Base-by-base conservation (phyloP, 2,329 filamentous ascomycete genomes). In the Fusarium foetens region DNA sequence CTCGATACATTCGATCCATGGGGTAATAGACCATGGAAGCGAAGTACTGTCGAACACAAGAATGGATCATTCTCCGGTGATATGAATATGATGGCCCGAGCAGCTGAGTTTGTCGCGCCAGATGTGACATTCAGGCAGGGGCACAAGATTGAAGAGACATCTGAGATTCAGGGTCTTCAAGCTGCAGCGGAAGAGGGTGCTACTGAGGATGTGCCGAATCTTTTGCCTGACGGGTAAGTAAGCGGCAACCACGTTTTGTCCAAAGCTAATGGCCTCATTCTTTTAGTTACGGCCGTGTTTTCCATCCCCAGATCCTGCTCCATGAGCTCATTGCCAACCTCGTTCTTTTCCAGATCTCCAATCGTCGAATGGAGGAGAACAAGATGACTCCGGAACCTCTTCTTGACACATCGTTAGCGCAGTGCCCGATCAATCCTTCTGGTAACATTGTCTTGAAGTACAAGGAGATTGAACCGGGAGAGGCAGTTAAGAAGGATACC, bases 161-260 rank as follows among this genome's bases (percentile, higher is more conserved):
- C 48, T 8, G 48, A 52, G 48, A 27, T 21, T 6, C 48, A 52
- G 6, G 31, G 17, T 16, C 31, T 52, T 5, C 31, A 52, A 33
- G 48, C 53, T 21, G 43, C 42, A 9, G 35, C 49, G 5, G 19
- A 52, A 36, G 49, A 42, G 10, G 58, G 43, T 4, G 63, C 36
- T 6, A 48, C 36, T 21, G 43, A 46, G 6, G 42, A 60, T 23
- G 65, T 66, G 0, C 42, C 61, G 2, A 61, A 68, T 23, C 16
- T 42, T 14, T 27, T 68, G n/a, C 66, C 62, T 46, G 62, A 66
- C 17, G 66, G 65, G 65, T 67, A 48, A 53, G 46, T 5, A 41
- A 45, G 33, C 11, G 17, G 16, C 6, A 12, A 14, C 4, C 17
- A 14, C 6, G 19, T 11, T 25, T 33, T 8, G 7, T 23, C 21